Conservation (phyloP, 1,139 yeast genomes). For the Meyerozyma smithsonii region DNA sequence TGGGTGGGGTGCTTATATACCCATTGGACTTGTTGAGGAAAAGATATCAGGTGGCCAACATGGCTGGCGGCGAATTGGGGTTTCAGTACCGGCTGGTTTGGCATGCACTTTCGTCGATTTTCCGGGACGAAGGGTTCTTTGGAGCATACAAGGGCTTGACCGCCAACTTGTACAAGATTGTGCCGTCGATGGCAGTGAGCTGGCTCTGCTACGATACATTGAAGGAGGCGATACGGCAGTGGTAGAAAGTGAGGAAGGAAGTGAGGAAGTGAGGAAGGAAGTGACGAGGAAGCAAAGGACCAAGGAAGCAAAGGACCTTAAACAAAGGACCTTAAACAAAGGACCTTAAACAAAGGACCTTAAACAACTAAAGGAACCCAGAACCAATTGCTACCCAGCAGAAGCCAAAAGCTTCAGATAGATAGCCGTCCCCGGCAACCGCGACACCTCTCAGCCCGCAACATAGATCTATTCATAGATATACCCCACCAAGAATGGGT, state of each 20-base stretch:
- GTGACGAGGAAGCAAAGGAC: background rate
- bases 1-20: slow-evolving; percentile 82
- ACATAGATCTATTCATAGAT: too few relatives aligned
- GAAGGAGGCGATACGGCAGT: slow-evolving; percentile 33
- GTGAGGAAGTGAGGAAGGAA: background rate
- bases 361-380: too few relatives aligned
- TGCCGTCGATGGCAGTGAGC: slow-evolving; percentile 93
- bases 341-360: too few relatives aligned
- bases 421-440: too few relatives aligned
- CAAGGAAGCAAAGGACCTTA: too few relatives aligned
- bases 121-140: slow-evolving; percentile 64
- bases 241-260: slow-evolving; percentile 19
- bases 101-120: slow-evolving; percentile 68
- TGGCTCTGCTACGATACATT: slow-evolving; percentile 83
- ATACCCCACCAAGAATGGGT: too few relatives aligned
- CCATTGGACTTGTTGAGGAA: slow-evolving; percentile 88
- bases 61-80: slow-evolving; percentile 76
- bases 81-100: slow-evolving; percentile 70
- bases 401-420: too few relatives aligned
- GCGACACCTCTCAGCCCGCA: too few relatives aligned
- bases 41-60: slow-evolving; percentile 84
- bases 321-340: too few relatives aligned
- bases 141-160: slow-evolving; percentile 88
- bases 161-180: slow-evolving; percentile 85
- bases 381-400: too few relatives aligned